phyloP scores from a whole-genome alignment of 2,329 filamentous ascomycete genomes.

The Ascocoryne sarcoides region DNA sequence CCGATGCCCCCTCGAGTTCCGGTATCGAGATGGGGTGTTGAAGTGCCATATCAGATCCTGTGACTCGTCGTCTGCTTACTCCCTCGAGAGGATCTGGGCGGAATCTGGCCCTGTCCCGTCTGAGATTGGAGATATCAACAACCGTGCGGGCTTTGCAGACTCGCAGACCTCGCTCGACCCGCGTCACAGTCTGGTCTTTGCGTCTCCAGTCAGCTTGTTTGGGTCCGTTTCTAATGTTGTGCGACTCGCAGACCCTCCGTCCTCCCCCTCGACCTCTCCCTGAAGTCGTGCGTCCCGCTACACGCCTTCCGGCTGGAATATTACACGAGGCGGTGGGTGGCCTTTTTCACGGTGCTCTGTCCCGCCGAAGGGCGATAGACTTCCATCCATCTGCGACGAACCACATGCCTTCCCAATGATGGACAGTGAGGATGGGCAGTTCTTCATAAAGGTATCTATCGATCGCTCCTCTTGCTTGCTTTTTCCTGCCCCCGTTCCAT shows the following conservation, averaged over 20 bases:
- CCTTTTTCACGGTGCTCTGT: slow-evolving; percentile 12
- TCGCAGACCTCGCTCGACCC: background rate
- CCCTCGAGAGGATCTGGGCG: background rate
- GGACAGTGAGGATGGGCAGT: slow-evolving; percentile 76
- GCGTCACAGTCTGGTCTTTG: background rate
- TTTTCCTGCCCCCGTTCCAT: no score
- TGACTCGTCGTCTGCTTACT: background rate
- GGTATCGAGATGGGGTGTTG: background rate
- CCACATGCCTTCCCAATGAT: slow-evolving; percentile 41
- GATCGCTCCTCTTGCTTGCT: slow-evolving; percentile 1
- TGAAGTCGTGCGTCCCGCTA: slow-evolving; percentile 16
- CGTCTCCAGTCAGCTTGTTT: slow-evolving; percentile 3
- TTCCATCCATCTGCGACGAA: slow-evolving; percentile 12
- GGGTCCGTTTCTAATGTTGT: slow-evolving; percentile 15
- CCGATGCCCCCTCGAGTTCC: background rate
- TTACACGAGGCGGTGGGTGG: slow-evolving; percentile 20
- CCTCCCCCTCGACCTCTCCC: slow-evolving; percentile 9
- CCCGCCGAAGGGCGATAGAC: slow-evolving; percentile 20
- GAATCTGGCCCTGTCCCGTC: no score
- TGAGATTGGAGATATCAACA: no score
- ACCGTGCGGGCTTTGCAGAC: no score
- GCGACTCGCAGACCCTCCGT: slow-evolving; percentile 22
- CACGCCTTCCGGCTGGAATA: slow-evolving; percentile 13
- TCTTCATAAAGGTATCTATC: slow-evolving; percentile 69
- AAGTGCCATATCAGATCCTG: background rate